phyloP scores from a whole-genome alignment of 345 rosid species.

The Rhodomyrtus tomentosa region DNA sequence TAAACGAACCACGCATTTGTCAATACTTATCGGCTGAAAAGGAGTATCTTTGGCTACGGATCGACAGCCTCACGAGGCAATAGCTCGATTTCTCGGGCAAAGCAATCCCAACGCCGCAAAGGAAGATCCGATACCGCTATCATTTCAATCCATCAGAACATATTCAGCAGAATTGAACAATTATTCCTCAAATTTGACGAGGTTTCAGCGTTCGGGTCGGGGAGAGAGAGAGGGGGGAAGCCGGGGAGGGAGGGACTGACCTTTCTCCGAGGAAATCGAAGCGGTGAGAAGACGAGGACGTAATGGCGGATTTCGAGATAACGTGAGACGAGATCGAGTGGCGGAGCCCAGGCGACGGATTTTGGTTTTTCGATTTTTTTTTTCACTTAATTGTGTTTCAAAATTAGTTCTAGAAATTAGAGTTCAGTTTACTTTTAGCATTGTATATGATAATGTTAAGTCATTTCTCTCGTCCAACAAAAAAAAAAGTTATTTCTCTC shows the following conservation, averaged over 20 bases:
- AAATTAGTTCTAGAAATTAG: not conserved
- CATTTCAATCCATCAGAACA: not conserved
- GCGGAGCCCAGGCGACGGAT: not conserved
- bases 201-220: not conserved
- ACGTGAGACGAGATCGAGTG: not conserved
- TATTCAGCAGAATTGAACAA: not conserved
- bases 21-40: not conserved
- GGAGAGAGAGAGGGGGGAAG: too few relatives aligned
- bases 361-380: not conserved
- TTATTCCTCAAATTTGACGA: not conserved
- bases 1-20: not conserved
- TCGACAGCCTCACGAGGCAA: not conserved
- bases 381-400: not conserved
- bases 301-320: not conserved
- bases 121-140: not conserved
- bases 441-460: not conserved
- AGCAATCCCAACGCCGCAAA: not conserved
- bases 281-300: not conserved
- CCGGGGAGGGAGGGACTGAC: not conserved
- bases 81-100: not conserved
- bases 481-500: not conserved
- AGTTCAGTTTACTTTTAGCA: not conserved
- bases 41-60: not conserved
- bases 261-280: not conserved
- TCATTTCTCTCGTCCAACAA: too few relatives aligned